A percentile compares a stretch with the other conserved stretches of the same genome.
Evolutionary conservation across 148 eudicot species (phyloP).

Genomic region (Suaeda aralocaspica): DNA sequence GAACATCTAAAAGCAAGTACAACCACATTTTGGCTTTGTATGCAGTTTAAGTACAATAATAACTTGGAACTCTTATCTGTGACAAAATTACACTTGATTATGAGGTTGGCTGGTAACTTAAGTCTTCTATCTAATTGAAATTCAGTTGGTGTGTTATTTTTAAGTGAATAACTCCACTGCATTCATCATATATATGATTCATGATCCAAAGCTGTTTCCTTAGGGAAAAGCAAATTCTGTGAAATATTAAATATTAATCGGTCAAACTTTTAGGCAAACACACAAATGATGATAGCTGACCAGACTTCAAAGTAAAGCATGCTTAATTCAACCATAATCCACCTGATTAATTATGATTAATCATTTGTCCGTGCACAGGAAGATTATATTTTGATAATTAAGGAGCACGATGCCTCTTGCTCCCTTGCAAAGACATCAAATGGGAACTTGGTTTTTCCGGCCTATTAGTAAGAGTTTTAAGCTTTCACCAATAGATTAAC

Average conservation of each 20-base stretch:
- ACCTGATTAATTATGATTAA: conserved; percentile 18
- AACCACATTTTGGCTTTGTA: not conserved
- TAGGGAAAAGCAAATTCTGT: conserved; percentile 20
- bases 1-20: not conserved
- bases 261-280: conserved; percentile 10
- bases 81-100: conserved; percentile 1
- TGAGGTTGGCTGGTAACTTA: not conserved
- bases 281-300: conserved; percentile 23
- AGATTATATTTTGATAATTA: not conserved
- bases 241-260: conserved; percentile 7
- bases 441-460: not conserved
- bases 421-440: not conserved
- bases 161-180: too few relatives aligned
- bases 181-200: conserved; percentile 9
- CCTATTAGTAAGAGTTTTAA: not conserved
- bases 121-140: too few relatives aligned
- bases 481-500: not conserved
- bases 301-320: conserved; percentile 32
- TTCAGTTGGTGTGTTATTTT: too few relatives aligned
- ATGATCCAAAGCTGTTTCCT: conserved; percentile 23
- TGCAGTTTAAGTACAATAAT: not conserved
- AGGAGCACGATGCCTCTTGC: not conserved
- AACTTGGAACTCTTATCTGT: not conserved
- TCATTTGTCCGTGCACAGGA: not conserved
- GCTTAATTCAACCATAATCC: conserved; percentile 9